Conservation (phyloP, 345 rosid species). For the Iberis pinnata region DNA sequence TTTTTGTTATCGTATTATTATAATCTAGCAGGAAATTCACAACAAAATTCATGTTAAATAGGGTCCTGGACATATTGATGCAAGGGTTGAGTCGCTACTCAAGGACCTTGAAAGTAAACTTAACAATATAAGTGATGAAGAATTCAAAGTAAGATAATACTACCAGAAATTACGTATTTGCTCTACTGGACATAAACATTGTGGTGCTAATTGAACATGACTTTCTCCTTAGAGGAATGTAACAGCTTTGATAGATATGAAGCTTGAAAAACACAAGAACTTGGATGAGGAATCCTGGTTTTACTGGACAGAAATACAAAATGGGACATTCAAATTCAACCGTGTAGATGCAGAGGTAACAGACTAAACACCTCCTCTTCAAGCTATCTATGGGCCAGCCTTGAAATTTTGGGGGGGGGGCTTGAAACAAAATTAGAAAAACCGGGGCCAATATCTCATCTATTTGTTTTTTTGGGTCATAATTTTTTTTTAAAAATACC, state of each 20-base stretch:
- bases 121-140: slow-evolving; percentile 61
- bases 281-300: slow-evolving; percentile 68
- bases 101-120: slow-evolving; percentile 59
- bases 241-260: slow-evolving; percentile 77
- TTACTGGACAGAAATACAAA: slow-evolving; percentile 62
- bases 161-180: no score
- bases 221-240: slow-evolving; percentile 53
- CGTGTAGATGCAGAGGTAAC: slow-evolving; percentile 75
- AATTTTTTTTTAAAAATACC: no score
- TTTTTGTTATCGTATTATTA: no score
- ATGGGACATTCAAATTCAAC: slow-evolving; percentile 71
- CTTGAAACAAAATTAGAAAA: no score
- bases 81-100: slow-evolving; percentile 70
- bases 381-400: no score
- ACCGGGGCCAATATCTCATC: no score
- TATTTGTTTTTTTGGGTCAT: no score
- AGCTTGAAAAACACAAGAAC: slow-evolving; percentile 91
- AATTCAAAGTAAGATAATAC: slow-evolving; percentile 55
- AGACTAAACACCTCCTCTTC: neutral
- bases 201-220: slow-evolving; percentile 15
- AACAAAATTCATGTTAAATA: no score
- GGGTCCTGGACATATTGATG: slow-evolving; percentile 78
- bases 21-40: no score
- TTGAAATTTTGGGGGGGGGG: no score
- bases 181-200: no score